These are phyloP conservation scores for Barnettozyma vustinii DNA, from an alignment of 805 yeast genomes.

Conservation along the genomic window DNA sequence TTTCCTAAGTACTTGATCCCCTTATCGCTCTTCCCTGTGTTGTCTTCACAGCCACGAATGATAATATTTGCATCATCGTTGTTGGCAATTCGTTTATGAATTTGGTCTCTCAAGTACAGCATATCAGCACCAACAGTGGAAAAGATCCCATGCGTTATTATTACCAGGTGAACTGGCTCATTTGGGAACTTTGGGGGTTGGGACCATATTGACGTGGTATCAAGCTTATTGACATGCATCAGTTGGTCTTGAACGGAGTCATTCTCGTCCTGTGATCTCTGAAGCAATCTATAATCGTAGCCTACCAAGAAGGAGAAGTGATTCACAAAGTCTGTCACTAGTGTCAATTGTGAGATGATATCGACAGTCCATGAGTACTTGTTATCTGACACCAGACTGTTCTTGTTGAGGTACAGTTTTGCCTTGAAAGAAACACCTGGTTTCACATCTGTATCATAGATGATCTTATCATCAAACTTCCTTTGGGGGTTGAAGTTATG, in stretches of 20 bases:
- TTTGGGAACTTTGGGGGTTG: constrained; percentile 46
- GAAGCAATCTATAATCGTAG: constrained; percentile 30
- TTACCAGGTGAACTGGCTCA: constrained; percentile 72
- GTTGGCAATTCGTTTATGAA: constrained; percentile 39
- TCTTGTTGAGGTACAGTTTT: constrained; percentile 42
- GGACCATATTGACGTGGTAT: constrained; percentile 73
- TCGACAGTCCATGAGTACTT: constrained; percentile 73
- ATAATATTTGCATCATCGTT: constrained; percentile 44
- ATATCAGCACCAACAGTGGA: constrained; percentile 88
- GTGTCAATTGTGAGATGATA: constrained; percentile 72
- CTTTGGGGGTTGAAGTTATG: constrained; percentile 51
- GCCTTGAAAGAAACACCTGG: constrained; percentile 70
- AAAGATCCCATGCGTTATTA: constrained; percentile 88
- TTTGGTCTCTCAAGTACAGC: constrained; percentile 77
- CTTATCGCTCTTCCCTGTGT: constrained; percentile 81
- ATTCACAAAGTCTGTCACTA: constrained; percentile 63
- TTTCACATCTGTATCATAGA: constrained; percentile 49
- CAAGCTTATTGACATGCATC: constrained; percentile 33
- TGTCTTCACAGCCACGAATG: constrained; percentile 78
- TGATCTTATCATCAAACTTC: constrained; percentile 35
- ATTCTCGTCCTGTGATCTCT: constrained; percentile 7
- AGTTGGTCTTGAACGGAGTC: constrained; percentile 1
- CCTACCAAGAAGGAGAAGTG: constrained; percentile 60
- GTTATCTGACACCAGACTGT: constrained; percentile 30
- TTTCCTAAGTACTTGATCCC: constrained; percentile 84